These are phyloP conservation scores for Zymoseptoria ardabiliae DNA, from an alignment of 2,329 filamentous ascomycete species.

Conservation along the genomic window DNA sequence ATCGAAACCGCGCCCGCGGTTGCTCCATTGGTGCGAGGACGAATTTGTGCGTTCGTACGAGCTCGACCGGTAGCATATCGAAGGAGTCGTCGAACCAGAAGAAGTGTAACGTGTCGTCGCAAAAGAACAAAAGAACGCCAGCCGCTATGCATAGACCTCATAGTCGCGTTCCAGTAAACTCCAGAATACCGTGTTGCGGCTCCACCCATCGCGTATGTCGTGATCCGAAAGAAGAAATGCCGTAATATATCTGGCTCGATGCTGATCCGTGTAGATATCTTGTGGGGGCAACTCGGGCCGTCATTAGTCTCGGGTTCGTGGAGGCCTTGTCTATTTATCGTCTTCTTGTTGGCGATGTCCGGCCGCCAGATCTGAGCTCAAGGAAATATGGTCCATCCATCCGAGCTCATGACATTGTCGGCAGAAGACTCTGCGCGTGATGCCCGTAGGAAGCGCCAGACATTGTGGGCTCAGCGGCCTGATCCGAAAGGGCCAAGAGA, in stretches of 20 bases:
- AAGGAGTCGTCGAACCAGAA: neutral
- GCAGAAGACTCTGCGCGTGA: neutral
- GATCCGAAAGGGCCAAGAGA: constrained; percentile 87
- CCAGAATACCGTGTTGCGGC: neutral
- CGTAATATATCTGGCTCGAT: neutral
- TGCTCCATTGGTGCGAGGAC: no score
- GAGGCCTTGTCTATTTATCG: neutral
- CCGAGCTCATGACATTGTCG: neutral
- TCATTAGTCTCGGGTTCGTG: neutral
- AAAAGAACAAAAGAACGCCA: neutral
- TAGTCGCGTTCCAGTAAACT: neutral
- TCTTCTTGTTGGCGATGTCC: neutral
- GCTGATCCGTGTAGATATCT: neutral
- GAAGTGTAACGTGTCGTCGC: neutral
- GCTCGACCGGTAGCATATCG: neutral
- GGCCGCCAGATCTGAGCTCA: neutral
- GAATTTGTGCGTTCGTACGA: neutral
- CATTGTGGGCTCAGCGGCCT: constrained; percentile 26
- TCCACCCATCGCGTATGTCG: neutral
- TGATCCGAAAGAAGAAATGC: neutral
- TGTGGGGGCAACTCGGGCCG: neutral
- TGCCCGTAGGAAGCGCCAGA: constrained; percentile 7
- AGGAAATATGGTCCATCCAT: neutral
- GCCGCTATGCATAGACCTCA: neutral
- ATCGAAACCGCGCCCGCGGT: neutral